A percentile compares a stretch with the other conserved stretches of the same genome.
These are phyloP conservation scores for Cichorium intybus DNA, from an alignment of 140 eudicot genomes.

Conservation along the genomic window DNA sequence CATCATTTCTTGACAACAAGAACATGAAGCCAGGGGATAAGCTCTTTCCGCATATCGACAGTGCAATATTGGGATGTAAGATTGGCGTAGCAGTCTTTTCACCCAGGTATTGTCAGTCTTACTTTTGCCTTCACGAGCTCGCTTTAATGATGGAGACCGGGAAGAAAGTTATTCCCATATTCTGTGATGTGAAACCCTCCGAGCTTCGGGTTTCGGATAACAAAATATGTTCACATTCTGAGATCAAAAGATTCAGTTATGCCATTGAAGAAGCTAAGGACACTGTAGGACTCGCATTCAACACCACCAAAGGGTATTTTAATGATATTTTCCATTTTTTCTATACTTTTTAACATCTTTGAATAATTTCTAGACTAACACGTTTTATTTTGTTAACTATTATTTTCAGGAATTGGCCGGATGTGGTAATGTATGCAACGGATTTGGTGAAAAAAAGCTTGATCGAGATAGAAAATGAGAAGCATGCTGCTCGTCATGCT, in stretches of 20 bases:
- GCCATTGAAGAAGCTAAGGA: slow-evolving; percentile 78
- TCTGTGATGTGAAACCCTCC: slow-evolving; percentile 82
- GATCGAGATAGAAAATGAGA: slow-evolving; percentile 42
- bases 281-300: slow-evolving; percentile 71
- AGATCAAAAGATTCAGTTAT: slow-evolving; percentile 41
- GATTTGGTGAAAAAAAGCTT: slow-evolving; percentile 60
- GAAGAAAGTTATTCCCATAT: slow-evolving; percentile 72
- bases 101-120: slow-evolving; percentile 69
- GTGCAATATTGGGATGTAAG: slow-evolving; percentile 49
- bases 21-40: slow-evolving; percentile 83
- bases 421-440: slow-evolving; percentile 51
- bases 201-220: slow-evolving; percentile 42
- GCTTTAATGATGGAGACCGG: slow-evolving; percentile 66
- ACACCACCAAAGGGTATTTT: slow-evolving; percentile 61
- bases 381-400: not conserved
- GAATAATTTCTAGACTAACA: not conserved
- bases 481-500: slow-evolving; percentile 6
- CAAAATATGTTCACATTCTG: slow-evolving; percentile 26
- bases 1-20: slow-evolving; percentile 82
- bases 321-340: not conserved
- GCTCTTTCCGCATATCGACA: slow-evolving; percentile 60
- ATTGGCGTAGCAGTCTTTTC: slow-evolving; percentile 75
- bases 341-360: not conserved
- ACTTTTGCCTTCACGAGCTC: slow-evolving; percentile 79
- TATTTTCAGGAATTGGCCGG: slow-evolving; percentile 65